Conservation (phyloP, 768 basidiomycete species). For the Fomitopsis pulvina region DNA sequence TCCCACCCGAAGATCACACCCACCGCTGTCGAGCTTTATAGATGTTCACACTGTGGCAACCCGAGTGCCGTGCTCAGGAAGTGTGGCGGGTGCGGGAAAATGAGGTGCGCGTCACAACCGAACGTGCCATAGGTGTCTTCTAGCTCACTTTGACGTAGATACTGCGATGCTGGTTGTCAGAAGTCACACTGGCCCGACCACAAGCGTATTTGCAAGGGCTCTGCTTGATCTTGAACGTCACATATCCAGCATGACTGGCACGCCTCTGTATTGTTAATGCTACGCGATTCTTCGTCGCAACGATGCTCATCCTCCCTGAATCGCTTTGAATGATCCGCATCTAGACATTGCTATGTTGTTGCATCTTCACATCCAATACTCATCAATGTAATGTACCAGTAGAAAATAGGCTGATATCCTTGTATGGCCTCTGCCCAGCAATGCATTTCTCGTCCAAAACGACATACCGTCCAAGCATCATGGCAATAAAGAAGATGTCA, state of each 20-base stretch:
- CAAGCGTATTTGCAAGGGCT: slow-evolving; percentile 23
- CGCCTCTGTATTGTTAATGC: neutral
- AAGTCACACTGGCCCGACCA: slow-evolving; percentile 30
- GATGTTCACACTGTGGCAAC: slow-evolving; percentile 60
- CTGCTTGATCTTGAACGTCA: neutral
- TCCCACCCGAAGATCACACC: slow-evolving; percentile 40
- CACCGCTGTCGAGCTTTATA: slow-evolving; percentile 46
- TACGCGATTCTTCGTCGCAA: too few relatives aligned
- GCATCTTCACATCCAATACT: too few relatives aligned
- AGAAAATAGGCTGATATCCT: too few relatives aligned
- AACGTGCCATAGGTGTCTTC: neutral
- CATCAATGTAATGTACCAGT: too few relatives aligned
- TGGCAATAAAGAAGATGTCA: too few relatives aligned
- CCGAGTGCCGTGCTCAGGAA: slow-evolving; percentile 46
- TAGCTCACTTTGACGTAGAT: slow-evolving; percentile 22
- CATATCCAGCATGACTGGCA: neutral
- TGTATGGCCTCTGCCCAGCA: too few relatives aligned
- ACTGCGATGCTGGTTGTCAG: slow-evolving; percentile 38
- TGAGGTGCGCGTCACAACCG: slow-evolving; percentile 24
- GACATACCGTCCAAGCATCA: too few relatives aligned
- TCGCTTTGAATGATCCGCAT: too few relatives aligned
- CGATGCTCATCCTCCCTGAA: too few relatives aligned
- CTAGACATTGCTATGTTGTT: too few relatives aligned
- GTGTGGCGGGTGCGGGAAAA: slow-evolving; percentile 38
- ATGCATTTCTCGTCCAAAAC: too few relatives aligned